These are phyloP conservation scores for Rhododendron vialii DNA, from an alignment of 148 eudicot genomes.

Conservation along the genomic window DNA sequence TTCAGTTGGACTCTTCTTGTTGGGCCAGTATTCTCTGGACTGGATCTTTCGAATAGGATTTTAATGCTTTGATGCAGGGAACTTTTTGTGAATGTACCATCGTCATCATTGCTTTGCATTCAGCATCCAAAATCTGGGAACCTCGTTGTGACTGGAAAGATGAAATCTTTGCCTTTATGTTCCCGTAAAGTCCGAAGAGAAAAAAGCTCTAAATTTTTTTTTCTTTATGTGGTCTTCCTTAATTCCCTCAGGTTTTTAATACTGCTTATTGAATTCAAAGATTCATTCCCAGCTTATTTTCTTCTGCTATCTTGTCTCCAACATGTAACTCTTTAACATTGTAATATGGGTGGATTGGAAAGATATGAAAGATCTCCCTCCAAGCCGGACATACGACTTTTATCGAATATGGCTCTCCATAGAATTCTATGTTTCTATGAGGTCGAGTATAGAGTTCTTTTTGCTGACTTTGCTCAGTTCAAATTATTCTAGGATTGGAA, in stretches of 20 bases:
- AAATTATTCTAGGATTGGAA: neutral
- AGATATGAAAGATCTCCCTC: neutral
- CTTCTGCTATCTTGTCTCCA: neutral
- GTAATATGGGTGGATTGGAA: neutral
- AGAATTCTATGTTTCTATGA: neutral
- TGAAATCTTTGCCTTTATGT: neutral
- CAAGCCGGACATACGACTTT: neutral
- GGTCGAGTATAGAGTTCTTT: neutral
- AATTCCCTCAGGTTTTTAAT: neutral
- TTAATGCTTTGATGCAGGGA: constrained; percentile 1
- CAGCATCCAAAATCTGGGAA: neutral
- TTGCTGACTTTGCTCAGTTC: neutral
- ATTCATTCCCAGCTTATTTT: neutral
- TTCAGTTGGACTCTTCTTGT: neutral
- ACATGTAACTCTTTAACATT: neutral
- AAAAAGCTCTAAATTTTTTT: neutral
- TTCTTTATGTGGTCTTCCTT: neutral
- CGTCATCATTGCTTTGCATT: neutral
- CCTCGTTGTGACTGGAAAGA: neutral
- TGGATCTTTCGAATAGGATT: neutral
- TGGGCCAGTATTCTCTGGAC: neutral
- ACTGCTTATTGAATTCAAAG: neutral
- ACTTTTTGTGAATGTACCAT: neutral
- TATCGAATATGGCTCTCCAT: neutral
- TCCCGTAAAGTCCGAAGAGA: neutral